Conservation (phyloP, 2,329 filamentous ascomycete species). For the Ilyonectria robusta region DNA sequence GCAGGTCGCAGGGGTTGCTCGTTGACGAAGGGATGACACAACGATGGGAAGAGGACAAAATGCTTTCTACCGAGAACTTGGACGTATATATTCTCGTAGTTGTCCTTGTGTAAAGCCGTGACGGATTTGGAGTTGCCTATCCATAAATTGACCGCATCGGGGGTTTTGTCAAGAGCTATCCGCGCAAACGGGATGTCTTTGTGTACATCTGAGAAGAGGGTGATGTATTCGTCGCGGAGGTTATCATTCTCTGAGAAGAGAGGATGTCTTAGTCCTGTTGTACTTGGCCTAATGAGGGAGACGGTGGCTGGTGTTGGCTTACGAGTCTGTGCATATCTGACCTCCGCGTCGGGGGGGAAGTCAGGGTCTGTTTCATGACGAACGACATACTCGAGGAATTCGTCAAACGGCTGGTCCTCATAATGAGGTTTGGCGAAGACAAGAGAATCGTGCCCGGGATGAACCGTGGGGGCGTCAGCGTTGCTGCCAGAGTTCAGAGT, state of each 20-base stretch:
- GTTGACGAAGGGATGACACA: slow-evolving; percentile 78
- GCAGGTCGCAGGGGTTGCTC: slow-evolving; percentile 71
- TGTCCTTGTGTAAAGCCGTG: slow-evolving; percentile 85
- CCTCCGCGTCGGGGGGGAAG: slow-evolving; percentile 57
- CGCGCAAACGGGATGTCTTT: slow-evolving; percentile 78
- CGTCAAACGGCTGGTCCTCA: slow-evolving; percentile 71
- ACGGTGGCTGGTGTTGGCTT: slow-evolving; percentile 46
- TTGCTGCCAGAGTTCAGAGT: slow-evolving; percentile 48
- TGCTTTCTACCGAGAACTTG: slow-evolving; percentile 81
- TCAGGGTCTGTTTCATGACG: slow-evolving; percentile 64
- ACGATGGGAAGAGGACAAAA: slow-evolving; percentile 81
- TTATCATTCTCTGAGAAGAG: slow-evolving; percentile 80
- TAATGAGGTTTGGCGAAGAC: slow-evolving; percentile 83
- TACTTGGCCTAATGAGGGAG: neutral
- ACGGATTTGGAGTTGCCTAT: slow-evolving; percentile 79
- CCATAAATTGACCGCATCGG: slow-evolving; percentile 88
- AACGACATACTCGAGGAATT: slow-evolving; percentile 74
- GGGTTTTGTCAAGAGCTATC: slow-evolving; percentile 74
- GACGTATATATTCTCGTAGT: slow-evolving; percentile 89
- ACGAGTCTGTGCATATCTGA: slow-evolving; percentile 84
- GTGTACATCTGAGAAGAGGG: slow-evolving; percentile 75
- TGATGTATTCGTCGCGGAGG: slow-evolving; percentile 78
- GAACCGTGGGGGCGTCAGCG: slow-evolving; percentile 54
- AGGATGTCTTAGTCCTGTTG: neutral
- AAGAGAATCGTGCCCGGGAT: slow-evolving; percentile 42